These are phyloP conservation scores for Colletotrichum somersetense DNA, from an alignment of 2,329 filamentous ascomycete genomes.

Conservation along the genomic window DNA sequence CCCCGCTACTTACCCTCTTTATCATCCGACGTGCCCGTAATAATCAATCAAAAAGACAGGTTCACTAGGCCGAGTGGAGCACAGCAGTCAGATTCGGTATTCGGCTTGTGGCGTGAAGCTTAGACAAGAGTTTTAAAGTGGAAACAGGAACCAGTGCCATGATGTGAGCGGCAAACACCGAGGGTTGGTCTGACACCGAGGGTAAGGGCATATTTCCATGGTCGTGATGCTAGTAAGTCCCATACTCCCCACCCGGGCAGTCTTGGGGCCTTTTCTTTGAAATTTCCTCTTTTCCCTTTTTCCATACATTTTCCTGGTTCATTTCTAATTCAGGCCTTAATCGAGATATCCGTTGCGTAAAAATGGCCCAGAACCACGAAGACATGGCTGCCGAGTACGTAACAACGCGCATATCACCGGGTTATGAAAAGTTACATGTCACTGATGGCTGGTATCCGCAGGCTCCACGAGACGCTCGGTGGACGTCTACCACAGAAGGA, in stretches of 20 bases:
- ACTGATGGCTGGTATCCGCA: conserved; percentile 34
- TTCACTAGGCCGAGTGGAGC: conserved; percentile 38
- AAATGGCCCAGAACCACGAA: conserved; percentile 52
- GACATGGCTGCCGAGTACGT: conserved; percentile 51
- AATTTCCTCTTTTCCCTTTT: conserved; percentile 30
- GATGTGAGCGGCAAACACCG: conserved; percentile 17
- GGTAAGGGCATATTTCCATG: conserved; percentile 29
- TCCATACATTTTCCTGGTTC: conserved; percentile 14
- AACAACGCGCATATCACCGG: conserved; percentile 20
- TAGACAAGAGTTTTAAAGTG: conserved; percentile 27
- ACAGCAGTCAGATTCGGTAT: conserved; percentile 3
- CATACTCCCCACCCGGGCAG: conserved; percentile 17
- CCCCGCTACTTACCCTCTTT: conserved; percentile 18
- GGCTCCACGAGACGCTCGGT: conserved; percentile 48
- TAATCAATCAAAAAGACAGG: conserved; percentile 26
- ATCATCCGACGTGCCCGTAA: conserved; percentile 29
- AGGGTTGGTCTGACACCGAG: conserved; percentile 34
- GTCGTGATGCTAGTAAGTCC: conserved; percentile 23
- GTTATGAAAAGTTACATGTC: background rate
- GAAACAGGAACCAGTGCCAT: conserved; percentile 1
- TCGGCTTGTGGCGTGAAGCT: conserved; percentile 30
- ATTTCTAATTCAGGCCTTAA: conserved; percentile 20
- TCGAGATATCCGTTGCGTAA: conserved; percentile 30
- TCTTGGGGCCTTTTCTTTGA: conserved; percentile 17
- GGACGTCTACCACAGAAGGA: conserved; percentile 45